phyloP scores from a whole-genome alignment of 495 filamentous ascomycete genomes.

The Tuber indicum region DNA sequence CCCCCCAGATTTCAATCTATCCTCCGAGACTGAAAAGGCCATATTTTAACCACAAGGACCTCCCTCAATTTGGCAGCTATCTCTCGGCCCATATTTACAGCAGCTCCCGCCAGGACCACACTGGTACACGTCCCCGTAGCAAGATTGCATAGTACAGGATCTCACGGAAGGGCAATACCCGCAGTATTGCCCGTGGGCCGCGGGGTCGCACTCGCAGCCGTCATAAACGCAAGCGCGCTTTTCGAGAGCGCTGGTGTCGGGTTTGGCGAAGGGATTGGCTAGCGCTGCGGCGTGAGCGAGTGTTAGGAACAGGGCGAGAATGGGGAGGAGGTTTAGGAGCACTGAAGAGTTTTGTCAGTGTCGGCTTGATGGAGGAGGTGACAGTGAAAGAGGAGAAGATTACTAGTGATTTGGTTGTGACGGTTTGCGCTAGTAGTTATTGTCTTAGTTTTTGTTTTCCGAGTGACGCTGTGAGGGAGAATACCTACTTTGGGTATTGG shows the following conservation, averaged over 20 bases:
- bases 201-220: not conserved
- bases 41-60: not conserved
- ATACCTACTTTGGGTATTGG: too few relatives aligned
- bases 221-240: not conserved
- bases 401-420: not conserved
- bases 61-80: not conserved
- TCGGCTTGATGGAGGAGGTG: not conserved
- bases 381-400: not conserved
- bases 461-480: too few relatives aligned
- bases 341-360: not conserved
- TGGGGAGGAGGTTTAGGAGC: not conserved
- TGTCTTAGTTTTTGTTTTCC: too few relatives aligned
- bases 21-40: not conserved
- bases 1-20: not conserved
- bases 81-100: not conserved
- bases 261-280: not conserved
- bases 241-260: not conserved
- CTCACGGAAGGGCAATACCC: not conserved
- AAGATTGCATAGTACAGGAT: not conserved
- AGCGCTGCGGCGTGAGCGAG: not conserved
- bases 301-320: not conserved
- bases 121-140: not conserved
- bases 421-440: too few relatives aligned
- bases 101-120: not conserved
- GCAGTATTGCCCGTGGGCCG: not conserved